phyloP scores from a whole-genome alignment of 73 alveolate species.

The Tetrahymena malaccensis region DNA sequence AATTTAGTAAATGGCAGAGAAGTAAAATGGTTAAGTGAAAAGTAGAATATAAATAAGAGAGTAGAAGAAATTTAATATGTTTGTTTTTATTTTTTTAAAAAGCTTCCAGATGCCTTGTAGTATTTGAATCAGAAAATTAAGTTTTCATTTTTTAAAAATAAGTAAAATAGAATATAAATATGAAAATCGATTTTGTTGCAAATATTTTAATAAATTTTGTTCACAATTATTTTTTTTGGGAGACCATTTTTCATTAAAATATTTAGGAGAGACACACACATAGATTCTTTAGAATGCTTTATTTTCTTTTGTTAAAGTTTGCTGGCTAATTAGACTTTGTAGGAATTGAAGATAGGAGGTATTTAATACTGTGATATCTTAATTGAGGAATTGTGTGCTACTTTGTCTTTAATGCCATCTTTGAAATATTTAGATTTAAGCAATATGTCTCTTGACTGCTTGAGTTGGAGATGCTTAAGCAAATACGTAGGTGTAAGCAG shows the following conservation, averaged over 20 bases:
- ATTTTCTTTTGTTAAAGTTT: not conserved
- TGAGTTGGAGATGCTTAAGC: not conserved
- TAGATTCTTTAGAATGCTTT: not conserved
- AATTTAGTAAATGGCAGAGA: too few relatives aligned
- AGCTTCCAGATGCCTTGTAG: too few relatives aligned
- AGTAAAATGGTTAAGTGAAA: not conserved
- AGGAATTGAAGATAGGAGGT: not conserved
- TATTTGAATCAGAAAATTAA: too few relatives aligned
- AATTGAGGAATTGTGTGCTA: not conserved
- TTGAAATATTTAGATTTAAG: not conserved
- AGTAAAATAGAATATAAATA: too few relatives aligned
- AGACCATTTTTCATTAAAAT: not conserved
- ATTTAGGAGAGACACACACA: not conserved
- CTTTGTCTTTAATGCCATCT: not conserved
- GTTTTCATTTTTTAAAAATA: too few relatives aligned
- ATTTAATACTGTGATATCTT: not conserved
- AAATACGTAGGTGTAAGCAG: not conserved
- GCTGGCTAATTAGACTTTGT: not conserved
- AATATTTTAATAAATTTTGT: too few relatives aligned
- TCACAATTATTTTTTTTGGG: too few relatives aligned
- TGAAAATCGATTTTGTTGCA: too few relatives aligned
- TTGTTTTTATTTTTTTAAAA: too few relatives aligned
- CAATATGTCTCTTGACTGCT: not conserved
- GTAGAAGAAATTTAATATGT: too few relatives aligned
- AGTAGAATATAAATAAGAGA: too few relatives aligned